These are phyloP conservation scores for Arabidopsis arenosa DNA, from an alignment of 345 rosid genomes.

Conservation along the genomic window DNA sequence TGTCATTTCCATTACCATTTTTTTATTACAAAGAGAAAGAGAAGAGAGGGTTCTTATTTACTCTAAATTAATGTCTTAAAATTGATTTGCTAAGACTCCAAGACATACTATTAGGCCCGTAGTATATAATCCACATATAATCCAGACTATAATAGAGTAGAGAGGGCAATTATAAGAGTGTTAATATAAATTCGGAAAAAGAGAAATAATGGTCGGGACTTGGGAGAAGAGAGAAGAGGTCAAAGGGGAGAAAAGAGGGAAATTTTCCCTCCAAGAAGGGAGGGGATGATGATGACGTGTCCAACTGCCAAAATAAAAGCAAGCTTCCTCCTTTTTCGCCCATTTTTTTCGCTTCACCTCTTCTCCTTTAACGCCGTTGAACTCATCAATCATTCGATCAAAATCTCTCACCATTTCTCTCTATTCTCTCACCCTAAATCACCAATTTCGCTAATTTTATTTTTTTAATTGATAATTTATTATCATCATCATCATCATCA, in stretches of 20 bases:
- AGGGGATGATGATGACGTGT: conserved; percentile 54
- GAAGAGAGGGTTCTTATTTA: too few species aligned
- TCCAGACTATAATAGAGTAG: too few species aligned
- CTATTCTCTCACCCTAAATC: conserved; percentile 6
- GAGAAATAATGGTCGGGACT: neutral
- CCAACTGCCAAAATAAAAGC: conserved; percentile 39
- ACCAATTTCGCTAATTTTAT: neutral
- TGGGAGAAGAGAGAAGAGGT: conserved; percentile 7
- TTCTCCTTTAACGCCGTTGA: conserved; percentile 27
- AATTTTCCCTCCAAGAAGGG: conserved; percentile 40
- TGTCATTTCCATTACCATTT: conserved; percentile 17
- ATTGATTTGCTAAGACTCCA: too few species aligned
- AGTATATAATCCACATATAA: too few species aligned
- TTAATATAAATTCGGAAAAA: too few species aligned
- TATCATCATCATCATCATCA: neutral
- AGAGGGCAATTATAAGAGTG: too few species aligned
- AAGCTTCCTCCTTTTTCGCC: conserved; percentile 42
- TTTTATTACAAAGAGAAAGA: too few species aligned
- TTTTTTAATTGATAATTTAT: neutral
- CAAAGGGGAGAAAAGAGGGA: neutral
- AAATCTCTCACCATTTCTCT: conserved; percentile 4
- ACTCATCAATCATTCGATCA: conserved; percentile 20
- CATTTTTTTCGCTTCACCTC: conserved; percentile 41
- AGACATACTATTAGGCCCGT: too few species aligned
- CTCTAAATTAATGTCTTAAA: too few species aligned